These are phyloP conservation scores for Xylaria longipes DNA, from an alignment of 495 filamentous ascomycete species.

Conservation along the genomic window DNA sequence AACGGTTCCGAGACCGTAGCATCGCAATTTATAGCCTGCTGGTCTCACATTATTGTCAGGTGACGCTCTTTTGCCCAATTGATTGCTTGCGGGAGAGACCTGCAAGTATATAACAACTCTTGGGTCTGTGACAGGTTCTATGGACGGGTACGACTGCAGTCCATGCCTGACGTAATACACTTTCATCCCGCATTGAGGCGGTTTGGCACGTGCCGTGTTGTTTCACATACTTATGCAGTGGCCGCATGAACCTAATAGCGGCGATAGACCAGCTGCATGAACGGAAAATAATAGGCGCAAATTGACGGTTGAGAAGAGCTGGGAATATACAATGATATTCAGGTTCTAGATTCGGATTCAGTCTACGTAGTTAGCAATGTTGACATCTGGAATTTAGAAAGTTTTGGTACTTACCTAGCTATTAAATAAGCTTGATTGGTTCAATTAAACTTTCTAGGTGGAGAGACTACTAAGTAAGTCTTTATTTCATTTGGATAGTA, in stretches of 20 bases:
- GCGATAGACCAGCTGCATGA: not conserved
- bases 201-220: not conserved
- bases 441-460: not conserved
- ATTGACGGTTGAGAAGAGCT: not conserved
- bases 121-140: not conserved
- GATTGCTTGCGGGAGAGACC: not conserved
- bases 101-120: not conserved
- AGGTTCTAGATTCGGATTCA: not conserved
- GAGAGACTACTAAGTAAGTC: not conserved
- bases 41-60: not conserved
- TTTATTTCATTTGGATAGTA: not conserved
- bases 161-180: constrained; percentile 7
- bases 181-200: constrained; percentile 2
- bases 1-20: not conserved
- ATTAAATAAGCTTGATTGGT: not conserved
- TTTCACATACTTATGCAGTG: constrained; percentile 5
- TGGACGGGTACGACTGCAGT: not conserved
- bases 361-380: not conserved
- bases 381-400: not conserved
- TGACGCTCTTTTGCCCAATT: not conserved
- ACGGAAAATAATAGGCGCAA: not conserved
- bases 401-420: not conserved
- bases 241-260: not conserved
- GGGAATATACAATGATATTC: not conserved
- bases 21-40: not conserved